Evolutionary conservation across 2,329 filamentous ascomycete species (phyloP).

Genomic region (Fusarium guadeloupense): DNA sequence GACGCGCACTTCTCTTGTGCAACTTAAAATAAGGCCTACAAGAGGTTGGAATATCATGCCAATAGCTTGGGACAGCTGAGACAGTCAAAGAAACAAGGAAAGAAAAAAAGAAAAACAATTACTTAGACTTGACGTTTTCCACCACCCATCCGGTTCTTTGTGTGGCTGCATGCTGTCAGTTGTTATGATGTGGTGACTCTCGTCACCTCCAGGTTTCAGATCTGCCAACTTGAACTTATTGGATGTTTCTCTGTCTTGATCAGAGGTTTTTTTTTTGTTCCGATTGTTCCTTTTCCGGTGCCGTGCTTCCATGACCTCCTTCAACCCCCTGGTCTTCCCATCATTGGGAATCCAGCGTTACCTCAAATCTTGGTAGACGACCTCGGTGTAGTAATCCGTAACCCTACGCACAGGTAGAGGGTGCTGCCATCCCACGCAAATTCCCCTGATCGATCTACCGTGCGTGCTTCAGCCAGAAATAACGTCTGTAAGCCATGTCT

Average conservation of each 20-base stretch:
- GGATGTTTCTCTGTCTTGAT: neutral
- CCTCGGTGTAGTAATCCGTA: conserved; percentile 36
- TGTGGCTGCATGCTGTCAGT: conserved; percentile 28
- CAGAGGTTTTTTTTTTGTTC: neutral
- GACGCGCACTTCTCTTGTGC: conserved; percentile 32
- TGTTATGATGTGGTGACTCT: conserved; percentile 11
- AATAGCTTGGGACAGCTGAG: conserved; percentile 1
- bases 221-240: conserved; percentile 15
- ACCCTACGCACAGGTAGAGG: conserved; percentile 31
- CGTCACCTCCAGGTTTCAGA: conserved; percentile 1
- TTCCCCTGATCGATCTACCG: conserved; percentile 36
- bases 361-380: conserved; percentile 17
- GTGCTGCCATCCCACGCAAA: conserved; percentile 34
- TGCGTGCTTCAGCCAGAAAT: conserved; percentile 14
- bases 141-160: conserved; percentile 4
- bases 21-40: conserved; percentile 17
- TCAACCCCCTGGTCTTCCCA: conserved; percentile 11
- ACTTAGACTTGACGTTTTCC: neutral
- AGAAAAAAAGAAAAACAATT: neutral
- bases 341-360: conserved; percentile 23
- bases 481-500: conserved; percentile 22
- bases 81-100: neutral
- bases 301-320: conserved; percentile 3
- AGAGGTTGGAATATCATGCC: conserved; percentile 7
- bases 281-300: conserved; percentile 5